phyloP scores from a whole-genome alignment of 257 asterid species.

The Nicotiana tomentosiformis region DNA sequence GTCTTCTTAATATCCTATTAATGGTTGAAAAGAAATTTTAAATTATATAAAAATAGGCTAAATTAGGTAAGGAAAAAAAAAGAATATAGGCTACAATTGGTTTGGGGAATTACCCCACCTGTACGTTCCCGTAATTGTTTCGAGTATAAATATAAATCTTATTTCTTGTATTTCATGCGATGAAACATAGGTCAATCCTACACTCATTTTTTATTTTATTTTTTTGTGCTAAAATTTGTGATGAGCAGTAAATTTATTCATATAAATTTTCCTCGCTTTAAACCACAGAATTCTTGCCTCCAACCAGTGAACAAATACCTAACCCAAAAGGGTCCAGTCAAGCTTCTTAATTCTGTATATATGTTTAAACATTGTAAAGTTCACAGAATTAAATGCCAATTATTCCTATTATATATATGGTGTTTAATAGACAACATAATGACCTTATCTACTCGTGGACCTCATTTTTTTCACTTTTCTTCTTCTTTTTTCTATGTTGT shows the following conservation, averaged over 20 bases:
- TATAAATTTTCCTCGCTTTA: not conserved
- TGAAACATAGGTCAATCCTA: not conserved
- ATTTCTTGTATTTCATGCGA: too few species aligned
- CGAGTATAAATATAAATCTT: too few species aligned
- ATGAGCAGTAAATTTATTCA: not conserved
- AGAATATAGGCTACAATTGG: too few species aligned
- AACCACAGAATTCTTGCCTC: not conserved
- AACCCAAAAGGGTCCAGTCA: not conserved
- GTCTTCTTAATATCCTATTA: too few species aligned
- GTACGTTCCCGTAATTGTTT: too few species aligned
- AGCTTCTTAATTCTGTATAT: not conserved
- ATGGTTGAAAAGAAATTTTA: too few species aligned
- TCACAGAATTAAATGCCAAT: not conserved
- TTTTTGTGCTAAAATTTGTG: not conserved
- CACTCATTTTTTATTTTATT: not conserved
- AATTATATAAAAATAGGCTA: too few species aligned
- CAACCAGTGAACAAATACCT: slow-evolving; percentile 1
- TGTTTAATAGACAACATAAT: slow-evolving; percentile 7
- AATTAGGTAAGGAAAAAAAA: too few species aligned
- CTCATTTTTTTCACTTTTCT: not conserved
- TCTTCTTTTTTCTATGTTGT: not conserved
- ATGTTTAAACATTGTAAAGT: not conserved
- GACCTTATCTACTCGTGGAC: slow-evolving; percentile 3
- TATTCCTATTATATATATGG: not conserved
- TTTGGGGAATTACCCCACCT: too few species aligned